Base-by-base conservation (phyloP, 176 grass and related monocot genomes). In the Aechmea fasciata region DNA sequence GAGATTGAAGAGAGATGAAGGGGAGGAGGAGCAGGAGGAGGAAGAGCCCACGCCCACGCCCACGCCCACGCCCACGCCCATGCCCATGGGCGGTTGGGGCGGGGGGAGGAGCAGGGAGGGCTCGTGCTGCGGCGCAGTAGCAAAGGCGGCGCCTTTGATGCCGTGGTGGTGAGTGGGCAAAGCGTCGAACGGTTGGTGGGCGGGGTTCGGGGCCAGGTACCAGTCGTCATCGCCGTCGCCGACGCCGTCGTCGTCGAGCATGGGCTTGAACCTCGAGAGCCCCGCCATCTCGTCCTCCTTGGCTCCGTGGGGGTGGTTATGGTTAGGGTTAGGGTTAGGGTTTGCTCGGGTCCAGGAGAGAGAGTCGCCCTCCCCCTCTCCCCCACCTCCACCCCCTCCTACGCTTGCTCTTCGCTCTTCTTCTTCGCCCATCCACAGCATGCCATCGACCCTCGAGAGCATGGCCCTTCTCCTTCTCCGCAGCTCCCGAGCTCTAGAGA, bases 391-490 rank as follows among this genome's bases (percentile, higher is more conserved):
- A 9, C 51, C 73, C 11, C 65, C 74, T n/a, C 50, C 63, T 65
- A 24, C 66, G 25, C 49, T 51, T 9, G 52, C 77, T 65, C 57
- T 57, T 72, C 66, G 61, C 22, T 57, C 69, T 11, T 70, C 73
- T 69, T 74, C 84, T 22, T 90, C 86, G 11, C 77, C 77, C 50
- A 85, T 74, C 95, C 95, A 93, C 50, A 87, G 75, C 33, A 80
- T 54, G 68, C 69, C 82, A 57, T 71, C 77, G 13, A 85, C 81
- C 79, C 78, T 83, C 24, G 87, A 85, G 3, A 90, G 87, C 94
- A 93, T 93, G 66, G 65, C 22, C 49, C 11, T n/a, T 26, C 20
- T 22, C 22, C 52, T 70, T 15, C 6, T 68, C 48, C 18, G 24
- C 64, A 12, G 25, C 11, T 74, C 63, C 53, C 5, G 18, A 52